These are phyloP conservation scores for Castanospermum australe DNA, from an alignment of 306 rosid species.

Conservation along the genomic window DNA sequence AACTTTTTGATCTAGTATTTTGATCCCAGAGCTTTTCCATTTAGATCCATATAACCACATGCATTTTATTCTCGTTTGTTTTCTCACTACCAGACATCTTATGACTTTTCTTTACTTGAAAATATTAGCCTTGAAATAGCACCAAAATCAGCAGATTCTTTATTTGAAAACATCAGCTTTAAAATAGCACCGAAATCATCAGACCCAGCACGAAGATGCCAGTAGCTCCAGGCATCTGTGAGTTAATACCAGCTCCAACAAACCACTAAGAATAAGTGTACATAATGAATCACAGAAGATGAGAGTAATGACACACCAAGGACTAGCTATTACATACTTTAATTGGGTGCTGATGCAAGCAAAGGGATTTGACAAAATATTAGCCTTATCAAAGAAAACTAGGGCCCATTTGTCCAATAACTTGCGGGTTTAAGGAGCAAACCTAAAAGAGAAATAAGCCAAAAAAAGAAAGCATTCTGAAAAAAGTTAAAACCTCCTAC, in stretches of 20 bases:
- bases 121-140: neutral
- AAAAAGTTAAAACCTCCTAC: neutral
- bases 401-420: neutral
- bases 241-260: neutral
- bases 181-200: neutral
- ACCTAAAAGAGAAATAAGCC: neutral
- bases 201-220: neutral
- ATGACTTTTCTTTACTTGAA: neutral
- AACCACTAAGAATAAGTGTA: neutral
- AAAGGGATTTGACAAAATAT: neutral
- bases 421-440: neutral
- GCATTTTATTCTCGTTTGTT: neutral
- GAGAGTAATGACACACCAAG: neutral
- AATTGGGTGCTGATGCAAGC: neutral
- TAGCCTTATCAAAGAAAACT: neutral
- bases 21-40: neutral
- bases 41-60: neutral
- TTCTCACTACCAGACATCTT: neutral
- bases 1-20: neutral
- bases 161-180: neutral
- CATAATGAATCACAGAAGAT: neutral
- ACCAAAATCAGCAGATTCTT: neutral
- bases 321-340: neutral
- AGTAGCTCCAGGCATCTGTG: too few species aligned
- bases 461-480: neutral